Conservation (phyloP, 208 protist genomes). For the Leishmania gerbilli region DNA sequence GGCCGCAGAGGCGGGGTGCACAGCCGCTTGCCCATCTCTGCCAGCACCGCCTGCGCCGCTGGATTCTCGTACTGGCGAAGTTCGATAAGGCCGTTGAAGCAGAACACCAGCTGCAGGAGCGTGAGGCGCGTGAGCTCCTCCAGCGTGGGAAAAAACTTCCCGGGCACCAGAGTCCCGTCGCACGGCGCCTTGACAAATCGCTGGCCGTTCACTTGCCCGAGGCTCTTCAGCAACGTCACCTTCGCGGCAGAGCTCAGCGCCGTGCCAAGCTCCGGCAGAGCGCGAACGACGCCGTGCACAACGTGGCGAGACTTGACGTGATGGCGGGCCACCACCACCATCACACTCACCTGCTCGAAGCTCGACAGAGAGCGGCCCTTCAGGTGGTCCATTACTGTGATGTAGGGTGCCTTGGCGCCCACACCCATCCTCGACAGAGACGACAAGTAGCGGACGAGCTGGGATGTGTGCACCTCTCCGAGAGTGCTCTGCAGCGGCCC, state of each 20-base stretch:
- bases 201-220: slow-evolving; percentile 49
- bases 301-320: slow-evolving; percentile 43
- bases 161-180: slow-evolving; percentile 22
- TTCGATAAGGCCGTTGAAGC: slow-evolving; percentile 55
- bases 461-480: slow-evolving; percentile 28
- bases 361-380: slow-evolving; percentile 39
- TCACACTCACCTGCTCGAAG: slow-evolving; percentile 46
- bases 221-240: slow-evolving; percentile 51
- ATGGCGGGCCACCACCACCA: slow-evolving; percentile 60
- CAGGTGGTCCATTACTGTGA: slow-evolving; percentile 35
- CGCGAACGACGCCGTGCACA: slow-evolving; percentile 30
- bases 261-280: slow-evolving; percentile 30
- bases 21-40: slow-evolving; percentile 15
- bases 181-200: slow-evolving; percentile 45
- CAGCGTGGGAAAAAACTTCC: slow-evolving; percentile 31
- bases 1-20: background rate
- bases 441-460: slow-evolving; percentile 59
- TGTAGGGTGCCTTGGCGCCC: slow-evolving; percentile 42
- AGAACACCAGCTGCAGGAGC: slow-evolving; percentile 44
- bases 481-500: slow-evolving; percentile 12
- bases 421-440: slow-evolving; percentile 58
- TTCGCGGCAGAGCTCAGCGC: slow-evolving; percentile 37
- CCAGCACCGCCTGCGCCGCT: slow-evolving; percentile 33
- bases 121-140: slow-evolving; percentile 43
- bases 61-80: slow-evolving; percentile 59